phyloP scores from a whole-genome alignment of 805 yeast genomes.

The Candida silvicultrix region DNA sequence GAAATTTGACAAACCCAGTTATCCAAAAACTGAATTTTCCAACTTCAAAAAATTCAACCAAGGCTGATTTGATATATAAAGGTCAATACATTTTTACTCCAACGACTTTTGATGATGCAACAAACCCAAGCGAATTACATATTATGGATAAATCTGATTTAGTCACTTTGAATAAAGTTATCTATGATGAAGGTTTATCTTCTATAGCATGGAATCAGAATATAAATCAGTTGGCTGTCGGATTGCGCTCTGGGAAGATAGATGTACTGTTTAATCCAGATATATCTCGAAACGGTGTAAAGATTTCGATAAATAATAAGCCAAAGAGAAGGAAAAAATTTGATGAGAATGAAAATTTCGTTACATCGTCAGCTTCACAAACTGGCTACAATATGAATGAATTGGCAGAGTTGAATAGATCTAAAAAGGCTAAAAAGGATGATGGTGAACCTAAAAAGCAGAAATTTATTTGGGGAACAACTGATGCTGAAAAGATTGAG shows the following conservation, averaged over 20 bases:
- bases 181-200: constrained; percentile 4
- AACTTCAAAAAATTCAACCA: constrained; percentile 4
- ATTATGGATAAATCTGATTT: constrained; percentile 18
- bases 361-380: constrained; percentile 4
- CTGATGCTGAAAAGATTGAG: neutral
- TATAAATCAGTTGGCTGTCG: constrained; percentile 20
- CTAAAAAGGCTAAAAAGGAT: constrained; percentile 3
- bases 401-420: constrained; percentile 7
- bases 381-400: constrained; percentile 16
- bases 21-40: constrained; percentile 9
- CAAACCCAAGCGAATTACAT: constrained; percentile 2
- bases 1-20: constrained; percentile 13
- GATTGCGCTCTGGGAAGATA: constrained; percentile 9
- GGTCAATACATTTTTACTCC: constrained; percentile 2
- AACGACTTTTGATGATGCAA: neutral
- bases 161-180: constrained; percentile 6
- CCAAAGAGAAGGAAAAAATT: constrained; percentile 11
- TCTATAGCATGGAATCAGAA: constrained; percentile 16
- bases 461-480: constrained; percentile 12
- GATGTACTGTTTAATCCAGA: constrained; percentile 14
- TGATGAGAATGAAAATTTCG: constrained; percentile 7
- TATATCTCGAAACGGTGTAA: constrained; percentile 15
- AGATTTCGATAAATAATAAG: constrained; percentile 12
- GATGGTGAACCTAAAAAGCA: constrained; percentile 1
- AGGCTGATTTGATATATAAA: constrained; percentile 1